A percentile compares a stretch with the other conserved stretches of the same genome.
Conservation (phyloP, 495 filamentous ascomycete species). For the Diplogelasinospora grovesii region DNA sequence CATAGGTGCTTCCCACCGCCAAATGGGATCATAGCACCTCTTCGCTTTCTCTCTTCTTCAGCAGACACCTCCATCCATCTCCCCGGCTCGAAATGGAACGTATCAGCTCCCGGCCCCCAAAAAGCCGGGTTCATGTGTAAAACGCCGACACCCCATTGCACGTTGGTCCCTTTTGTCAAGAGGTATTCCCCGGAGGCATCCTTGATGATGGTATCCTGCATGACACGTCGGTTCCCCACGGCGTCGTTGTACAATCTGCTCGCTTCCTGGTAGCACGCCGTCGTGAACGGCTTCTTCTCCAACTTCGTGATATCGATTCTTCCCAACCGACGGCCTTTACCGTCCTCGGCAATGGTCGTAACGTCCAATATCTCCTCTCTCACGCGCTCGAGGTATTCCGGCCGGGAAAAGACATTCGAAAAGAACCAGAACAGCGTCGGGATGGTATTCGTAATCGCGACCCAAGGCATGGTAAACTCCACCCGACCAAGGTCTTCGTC, state of each 20-base stretch:
- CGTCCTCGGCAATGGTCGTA: neutral
- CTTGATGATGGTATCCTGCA: slow-evolving; percentile 25
- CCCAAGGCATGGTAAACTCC: slow-evolving; percentile 5
- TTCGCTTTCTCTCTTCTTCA: slow-evolving; percentile 14
- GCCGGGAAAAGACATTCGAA: neutral
- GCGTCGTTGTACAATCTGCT: slow-evolving; percentile 13
- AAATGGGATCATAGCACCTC: slow-evolving; percentile 30
- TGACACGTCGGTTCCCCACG: slow-evolving; percentile 16
- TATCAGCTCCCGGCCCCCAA: slow-evolving; percentile 27
- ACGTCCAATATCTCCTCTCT: slow-evolving; percentile 7
- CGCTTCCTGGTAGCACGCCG: slow-evolving; percentile 14
- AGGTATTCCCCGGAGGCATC: slow-evolving; percentile 22
- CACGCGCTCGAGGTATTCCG: neutral
- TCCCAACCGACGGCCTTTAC: neutral
- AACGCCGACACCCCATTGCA: slow-evolving; percentile 18
- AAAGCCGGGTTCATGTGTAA: slow-evolving; percentile 20
- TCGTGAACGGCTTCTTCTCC: slow-evolving; percentile 10
- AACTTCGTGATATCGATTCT: slow-evolving; percentile 3
- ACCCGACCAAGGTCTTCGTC: neutral
- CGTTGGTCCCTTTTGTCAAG: slow-evolving; percentile 27
- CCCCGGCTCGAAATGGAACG: slow-evolving; percentile 27
- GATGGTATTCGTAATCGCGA: neutral
- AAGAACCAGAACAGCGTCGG: neutral
- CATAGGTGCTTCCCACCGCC: slow-evolving; percentile 40
- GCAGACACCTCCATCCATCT: slow-evolving; percentile 23